These are phyloP conservation scores for Eucalyptus cladocalyx DNA, from an alignment of 345 rosid species.

Conservation along the genomic window DNA sequence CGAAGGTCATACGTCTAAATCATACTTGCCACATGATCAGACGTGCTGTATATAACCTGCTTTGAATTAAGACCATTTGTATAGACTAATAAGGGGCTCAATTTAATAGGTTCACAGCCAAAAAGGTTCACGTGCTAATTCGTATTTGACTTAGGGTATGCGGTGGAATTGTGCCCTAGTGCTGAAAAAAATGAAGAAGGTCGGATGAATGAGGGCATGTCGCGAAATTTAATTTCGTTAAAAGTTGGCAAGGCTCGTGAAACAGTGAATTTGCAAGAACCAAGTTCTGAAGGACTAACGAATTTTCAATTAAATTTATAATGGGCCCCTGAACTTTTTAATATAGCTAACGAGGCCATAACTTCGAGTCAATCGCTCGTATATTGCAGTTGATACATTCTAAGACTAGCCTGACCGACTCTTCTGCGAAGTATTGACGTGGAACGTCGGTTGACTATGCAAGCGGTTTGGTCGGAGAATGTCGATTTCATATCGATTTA, in stretches of 20 bases:
- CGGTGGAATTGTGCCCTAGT: no score
- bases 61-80: not conserved
- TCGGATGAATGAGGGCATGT: no score
- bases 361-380: not conserved
- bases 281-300: not conserved
- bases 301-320: not conserved
- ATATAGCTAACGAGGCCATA: not conserved
- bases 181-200: no score
- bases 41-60: fast-evolving
- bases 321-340: not conserved
- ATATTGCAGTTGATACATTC: not conserved
- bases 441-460: fast-evolving
- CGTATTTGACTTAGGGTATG: not conserved
- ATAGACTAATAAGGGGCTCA: fast-evolving
- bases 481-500: not conserved
- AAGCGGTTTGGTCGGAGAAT: not conserved
- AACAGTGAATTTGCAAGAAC: not conserved
- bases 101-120: not conserved
- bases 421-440: not conserved
- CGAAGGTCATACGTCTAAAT: not conserved
- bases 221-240: no score
- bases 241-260: not conserved
- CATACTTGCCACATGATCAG: not conserved
- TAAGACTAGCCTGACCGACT: fast-evolving
- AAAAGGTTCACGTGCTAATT: not conserved